Evolutionary conservation across 1,284 basidiomycete species (phyloP).

Genomic region (Pascua sp.): DNA sequence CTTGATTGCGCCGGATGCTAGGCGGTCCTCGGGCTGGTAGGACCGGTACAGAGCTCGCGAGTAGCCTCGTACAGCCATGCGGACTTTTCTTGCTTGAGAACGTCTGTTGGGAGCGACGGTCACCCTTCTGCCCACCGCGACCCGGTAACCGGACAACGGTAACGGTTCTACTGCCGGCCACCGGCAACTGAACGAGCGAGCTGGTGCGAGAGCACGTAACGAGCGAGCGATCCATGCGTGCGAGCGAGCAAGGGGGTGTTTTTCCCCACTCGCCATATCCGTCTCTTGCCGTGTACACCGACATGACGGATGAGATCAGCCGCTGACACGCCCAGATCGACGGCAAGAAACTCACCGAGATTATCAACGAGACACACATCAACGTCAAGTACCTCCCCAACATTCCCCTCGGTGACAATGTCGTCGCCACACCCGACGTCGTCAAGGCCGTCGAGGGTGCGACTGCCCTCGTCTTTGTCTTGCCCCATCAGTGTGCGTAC

Average conservation of each 20-base stretch:
- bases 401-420: slow-evolving; percentile 53
- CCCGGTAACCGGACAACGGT: too few species aligned
- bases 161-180: too few species aligned
- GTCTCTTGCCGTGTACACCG: neutral
- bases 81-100: neutral
- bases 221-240: neutral
- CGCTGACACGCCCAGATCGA: slow-evolving; percentile 46
- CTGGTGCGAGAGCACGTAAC: too few species aligned
- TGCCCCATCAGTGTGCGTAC: slow-evolving; percentile 55
- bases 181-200: too few species aligned
- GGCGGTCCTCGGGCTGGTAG: too few species aligned
- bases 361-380: slow-evolving; percentile 55
- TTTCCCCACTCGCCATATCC: neutral
- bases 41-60: too few species aligned
- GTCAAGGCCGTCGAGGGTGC: slow-evolving; percentile 54
- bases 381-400: slow-evolving; percentile 54
- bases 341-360: slow-evolving; percentile 55
- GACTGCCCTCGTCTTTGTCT: slow-evolving; percentile 57
- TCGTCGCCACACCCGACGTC: slow-evolving; percentile 55
- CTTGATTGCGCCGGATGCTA: too few species aligned
- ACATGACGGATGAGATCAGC: neutral
- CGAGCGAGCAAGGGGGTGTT: neutral
- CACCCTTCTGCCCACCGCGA: too few species aligned
- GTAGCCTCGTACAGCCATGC: too few species aligned
- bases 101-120: too few species aligned